Percentiles rank a stretch among this genome's conserved stretches.
Evolutionary conservation across 129 eudicot genomes (phyloP).

Genomic region (Silybum marianum): DNA sequence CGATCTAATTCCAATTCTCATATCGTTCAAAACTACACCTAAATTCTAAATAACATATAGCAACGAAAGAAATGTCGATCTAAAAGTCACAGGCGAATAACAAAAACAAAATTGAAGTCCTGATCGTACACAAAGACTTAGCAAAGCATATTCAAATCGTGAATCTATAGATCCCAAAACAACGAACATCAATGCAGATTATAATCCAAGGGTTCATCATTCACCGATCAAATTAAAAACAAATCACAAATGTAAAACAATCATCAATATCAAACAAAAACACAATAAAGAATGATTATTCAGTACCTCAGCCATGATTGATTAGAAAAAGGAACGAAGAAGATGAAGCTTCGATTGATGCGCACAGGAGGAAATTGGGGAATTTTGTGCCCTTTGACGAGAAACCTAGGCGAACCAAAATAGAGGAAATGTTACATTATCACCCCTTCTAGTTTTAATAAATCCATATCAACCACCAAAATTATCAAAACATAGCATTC

Average conservation of each 20-base stretch:
- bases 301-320: conserved; percentile 35
- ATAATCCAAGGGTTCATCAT: conserved; percentile 9
- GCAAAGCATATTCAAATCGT: neutral
- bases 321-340: neutral
- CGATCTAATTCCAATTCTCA: conserved; percentile 15
- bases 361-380: conserved; percentile 8
- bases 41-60: neutral
- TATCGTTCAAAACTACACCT: conserved; percentile 1
- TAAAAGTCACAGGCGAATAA: neutral
- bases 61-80: neutral
- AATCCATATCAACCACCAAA: neutral
- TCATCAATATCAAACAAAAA: neutral
- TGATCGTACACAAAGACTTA: neutral
- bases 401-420: neutral
- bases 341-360: conserved; percentile 4
- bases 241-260: neutral
- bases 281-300: neutral
- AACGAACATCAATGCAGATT: conserved; percentile 17
- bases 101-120: neutral
- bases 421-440: neutral
- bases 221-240: conserved; percentile 11
- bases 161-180: conserved; percentile 23
- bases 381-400: conserved; percentile 9
- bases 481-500: neutral
- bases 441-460: neutral